Conservation (phyloP, 2,329 filamentous ascomycete genomes). For the Fusarium kyushuense region DNA sequence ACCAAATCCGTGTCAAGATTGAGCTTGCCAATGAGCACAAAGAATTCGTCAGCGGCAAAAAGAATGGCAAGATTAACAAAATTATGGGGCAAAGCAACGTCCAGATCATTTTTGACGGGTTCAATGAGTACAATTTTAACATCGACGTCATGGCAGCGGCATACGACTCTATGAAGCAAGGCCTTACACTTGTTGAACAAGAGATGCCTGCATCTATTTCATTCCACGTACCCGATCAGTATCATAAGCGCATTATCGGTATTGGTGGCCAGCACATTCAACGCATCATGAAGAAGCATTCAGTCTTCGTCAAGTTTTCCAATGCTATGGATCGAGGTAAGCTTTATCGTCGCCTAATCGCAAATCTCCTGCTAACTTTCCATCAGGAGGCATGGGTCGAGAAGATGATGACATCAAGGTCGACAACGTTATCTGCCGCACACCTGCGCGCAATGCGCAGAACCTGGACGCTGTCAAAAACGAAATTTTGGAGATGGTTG, state of each 20-base stretch:
- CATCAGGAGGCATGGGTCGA: constrained; percentile 76
- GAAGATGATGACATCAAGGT: constrained; percentile 99
- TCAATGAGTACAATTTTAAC: constrained; percentile 99
- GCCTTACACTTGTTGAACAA: constrained; percentile 92
- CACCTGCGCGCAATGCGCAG: constrained; percentile 95
- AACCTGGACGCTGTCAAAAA: constrained; percentile 97
- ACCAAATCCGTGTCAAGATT: constrained; percentile 97
- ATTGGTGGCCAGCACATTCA: constrained; percentile 99
- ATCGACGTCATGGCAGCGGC: constrained; percentile 94
- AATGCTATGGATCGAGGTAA: constrained; percentile 96
- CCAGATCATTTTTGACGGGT: constrained; percentile 98
- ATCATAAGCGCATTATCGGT: constrained; percentile 99
- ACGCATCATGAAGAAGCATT: constrained; percentile 99
- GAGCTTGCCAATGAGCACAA: constrained; percentile 99
- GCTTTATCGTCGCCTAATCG: constrained; percentile 11
- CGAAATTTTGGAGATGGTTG: constrained; percentile 99
- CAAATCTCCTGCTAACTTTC: constrained; percentile 44
- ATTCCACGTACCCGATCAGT: constrained; percentile 98
- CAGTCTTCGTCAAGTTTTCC: constrained; percentile 99
- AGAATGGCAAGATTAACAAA: constrained; percentile 99
- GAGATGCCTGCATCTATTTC: constrained; percentile 99
- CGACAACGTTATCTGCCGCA: constrained; percentile 98
- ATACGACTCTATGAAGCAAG: constrained; percentile 95
- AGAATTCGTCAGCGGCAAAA: constrained; percentile 99
- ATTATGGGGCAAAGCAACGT: constrained; percentile 99